Evolutionary conservation across 2,329 filamentous ascomycete genomes (phyloP), one percentile per base, ranked within the genome.

Genomic region (Chrysoporthe cubensis): DNA sequence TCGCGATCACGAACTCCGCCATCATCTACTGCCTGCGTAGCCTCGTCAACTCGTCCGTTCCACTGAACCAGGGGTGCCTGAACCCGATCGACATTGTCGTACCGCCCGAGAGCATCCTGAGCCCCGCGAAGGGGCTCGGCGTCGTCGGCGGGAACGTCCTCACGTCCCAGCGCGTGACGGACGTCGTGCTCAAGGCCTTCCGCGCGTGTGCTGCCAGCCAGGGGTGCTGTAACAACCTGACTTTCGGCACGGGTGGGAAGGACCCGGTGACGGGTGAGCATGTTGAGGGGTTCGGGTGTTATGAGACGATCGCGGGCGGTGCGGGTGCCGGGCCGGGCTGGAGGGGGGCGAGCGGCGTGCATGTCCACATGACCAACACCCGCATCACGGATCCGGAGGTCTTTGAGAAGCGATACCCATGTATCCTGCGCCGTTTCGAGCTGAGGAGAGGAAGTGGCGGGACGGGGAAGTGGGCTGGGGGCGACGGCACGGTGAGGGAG

Each of bases 401-500:
- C 3, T 64, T 80, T 2, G 78, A 80, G 69, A 75, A 75, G 66
- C 71, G 78, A 0, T 80, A 79, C 34, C 78, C 78, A 0, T 70
- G 73, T 6, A 70, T 80, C 18, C 69, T 80, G 0, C 74, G 75
- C 7, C 73, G 75, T 59, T 80, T 79, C 52, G 72, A 66, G 0
- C 72, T 80, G 16, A 73, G 78, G 0, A 66, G 61, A 1, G 74
- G 72, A 32, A 71, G 65, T 9, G 71, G 71, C 1, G 73, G 73
- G 9, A n/a, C 16, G 18, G 73, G 73, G 8, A 57, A 37, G 74
- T 86, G 89, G 71, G 75, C 77, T 0, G 90, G 90, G 13, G 91
- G 91, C 1, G 86, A 91, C 71, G 90, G 91, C 4, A 86, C 91
- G 0, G 80, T 91, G 0, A 80, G 91, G 3, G 90, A 92, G 70